Percentiles rank a stretch among this genome's conserved stretches.
Evolutionary conservation across 345 rosid genomes (phyloP).

Genomic region (Noccaea bulbosa): DNA sequence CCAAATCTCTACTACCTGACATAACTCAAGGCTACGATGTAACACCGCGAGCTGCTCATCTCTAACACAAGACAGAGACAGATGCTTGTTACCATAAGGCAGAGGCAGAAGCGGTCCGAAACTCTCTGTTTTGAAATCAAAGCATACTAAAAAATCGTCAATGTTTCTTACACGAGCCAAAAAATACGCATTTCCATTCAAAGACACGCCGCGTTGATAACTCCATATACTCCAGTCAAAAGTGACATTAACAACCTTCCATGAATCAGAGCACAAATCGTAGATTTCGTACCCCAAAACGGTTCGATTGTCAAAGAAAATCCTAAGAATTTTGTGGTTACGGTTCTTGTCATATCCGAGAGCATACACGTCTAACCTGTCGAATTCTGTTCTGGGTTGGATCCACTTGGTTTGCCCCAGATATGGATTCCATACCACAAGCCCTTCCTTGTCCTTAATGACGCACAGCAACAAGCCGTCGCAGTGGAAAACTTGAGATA

Average conservation of each 20-base stretch:
- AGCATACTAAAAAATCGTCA: not conserved
- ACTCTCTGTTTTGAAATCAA: not conserved
- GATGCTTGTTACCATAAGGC: not conserved
- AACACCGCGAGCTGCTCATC: not conserved
- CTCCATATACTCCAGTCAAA: too few relatives aligned
- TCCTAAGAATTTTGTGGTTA: conserved; percentile 8
- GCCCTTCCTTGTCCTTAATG: not conserved
- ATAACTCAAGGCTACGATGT: not conserved
- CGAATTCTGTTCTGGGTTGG: not conserved
- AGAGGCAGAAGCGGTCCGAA: not conserved
- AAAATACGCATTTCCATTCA: not conserved
- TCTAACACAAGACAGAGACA: not conserved
- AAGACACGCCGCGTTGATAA: not conserved
- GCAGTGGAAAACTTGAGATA: not conserved
- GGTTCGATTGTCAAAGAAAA: not conserved
- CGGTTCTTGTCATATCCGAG: conserved; percentile 1
- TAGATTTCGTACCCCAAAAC: too few relatives aligned
- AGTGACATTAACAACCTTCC: too few relatives aligned
- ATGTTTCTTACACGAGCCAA: not conserved
- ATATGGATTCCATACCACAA: conserved; percentile 1
- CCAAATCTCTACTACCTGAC: not conserved
- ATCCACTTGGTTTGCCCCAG: not conserved
- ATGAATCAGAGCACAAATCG: too few relatives aligned
- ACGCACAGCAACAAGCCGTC: not conserved
- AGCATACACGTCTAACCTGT: not conserved